A percentile compares a stretch with the other conserved stretches of the same genome.
Evolutionary conservation across 768 basidiomycete genomes (phyloP).

Genomic region (Heimioporus sp.): DNA sequence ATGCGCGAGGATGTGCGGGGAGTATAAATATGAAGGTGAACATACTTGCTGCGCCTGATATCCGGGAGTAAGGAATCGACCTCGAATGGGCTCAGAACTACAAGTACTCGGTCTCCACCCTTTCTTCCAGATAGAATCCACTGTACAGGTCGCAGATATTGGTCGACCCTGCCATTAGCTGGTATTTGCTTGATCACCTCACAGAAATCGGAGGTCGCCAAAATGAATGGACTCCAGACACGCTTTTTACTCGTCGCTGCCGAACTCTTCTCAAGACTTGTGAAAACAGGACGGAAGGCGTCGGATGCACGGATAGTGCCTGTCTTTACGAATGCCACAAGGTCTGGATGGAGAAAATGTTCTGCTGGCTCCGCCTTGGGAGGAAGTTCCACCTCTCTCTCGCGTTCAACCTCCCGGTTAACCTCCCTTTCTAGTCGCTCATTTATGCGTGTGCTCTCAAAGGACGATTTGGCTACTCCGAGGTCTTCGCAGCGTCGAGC

Average conservation of each 20-base stretch:
- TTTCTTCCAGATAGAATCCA: not conserved
- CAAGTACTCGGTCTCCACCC: not conserved
- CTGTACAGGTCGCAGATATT: not conserved
- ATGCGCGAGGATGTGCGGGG: not conserved
- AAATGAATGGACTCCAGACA: not conserved
- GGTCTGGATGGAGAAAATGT: constrained; percentile 3
- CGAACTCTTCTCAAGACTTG: not conserved
- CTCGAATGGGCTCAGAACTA: constrained; percentile 2
- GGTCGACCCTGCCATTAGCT: not conserved
- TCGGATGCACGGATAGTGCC: not conserved
- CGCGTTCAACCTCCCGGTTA: not conserved
- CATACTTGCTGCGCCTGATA: not conserved
- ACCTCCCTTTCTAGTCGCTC: constrained; percentile 42
- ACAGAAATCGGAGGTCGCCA: constrained; percentile 2
- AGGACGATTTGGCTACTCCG: constrained; percentile 1
- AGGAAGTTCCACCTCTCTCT: not conserved
- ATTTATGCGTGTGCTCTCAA: constrained; percentile 22
- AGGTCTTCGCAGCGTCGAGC: constrained; percentile 7
- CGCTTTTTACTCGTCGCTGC: not conserved
- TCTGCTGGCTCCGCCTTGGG: not conserved
- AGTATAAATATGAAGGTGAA: constrained; percentile 1
- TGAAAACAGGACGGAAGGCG: not conserved
- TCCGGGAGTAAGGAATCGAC: not conserved
- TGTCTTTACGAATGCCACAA: not conserved
- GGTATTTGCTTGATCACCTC: not conserved